Evolutionary conservation across 495 filamentous ascomycete species (phyloP), one percentile per base, ranked within the genome.

Genomic region (Monascus purpureus): DNA sequence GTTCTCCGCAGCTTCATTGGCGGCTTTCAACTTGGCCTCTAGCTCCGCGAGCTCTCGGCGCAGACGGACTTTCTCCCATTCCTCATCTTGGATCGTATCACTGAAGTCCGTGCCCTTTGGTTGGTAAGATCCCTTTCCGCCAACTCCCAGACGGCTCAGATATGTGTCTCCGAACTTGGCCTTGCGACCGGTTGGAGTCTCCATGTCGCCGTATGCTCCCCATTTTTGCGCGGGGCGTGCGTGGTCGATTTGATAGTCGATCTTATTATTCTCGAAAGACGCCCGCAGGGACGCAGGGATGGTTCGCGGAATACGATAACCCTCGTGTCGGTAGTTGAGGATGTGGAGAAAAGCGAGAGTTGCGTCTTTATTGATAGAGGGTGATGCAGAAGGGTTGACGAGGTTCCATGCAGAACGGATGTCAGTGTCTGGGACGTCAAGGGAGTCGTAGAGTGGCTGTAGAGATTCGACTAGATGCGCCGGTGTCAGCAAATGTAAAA

Each of bases 111-210:
- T 97, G 30, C 79, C 90, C 37, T 68, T 65, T 14, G 77, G 72
- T 26, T 70, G 65, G 35, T 77, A 78, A 13, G 63, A 64, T 8
- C 71, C 68, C 49, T 85, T 81, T 42, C 84, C 83, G 17, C 81
- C 82, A 31, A 83, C 71, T 13, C 90, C 90, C 23, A 97, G 62
- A 17, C 90, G 78, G 40, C 77, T 82, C 28, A 97, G 75, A 59
- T 97, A 97, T 25, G 90, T 82, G 54, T 96, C 88, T 32, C 90
- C 90, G 53, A 97, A 97, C 53, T 88, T 93, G 41, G 85, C 76
- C 56, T 96, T 97, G 44, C 79, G 72, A 24, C 83, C 83, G n/a
- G 79, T 82, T 3, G 58, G 48, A 2, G 85, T 94, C 39, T 74
- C 68, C 17, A 83, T 79, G 44, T 84, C 79, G 9, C 63, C 62